phyloP scores from a whole-genome alignment of 306 rosid species.

The Quercus rubra region DNA sequence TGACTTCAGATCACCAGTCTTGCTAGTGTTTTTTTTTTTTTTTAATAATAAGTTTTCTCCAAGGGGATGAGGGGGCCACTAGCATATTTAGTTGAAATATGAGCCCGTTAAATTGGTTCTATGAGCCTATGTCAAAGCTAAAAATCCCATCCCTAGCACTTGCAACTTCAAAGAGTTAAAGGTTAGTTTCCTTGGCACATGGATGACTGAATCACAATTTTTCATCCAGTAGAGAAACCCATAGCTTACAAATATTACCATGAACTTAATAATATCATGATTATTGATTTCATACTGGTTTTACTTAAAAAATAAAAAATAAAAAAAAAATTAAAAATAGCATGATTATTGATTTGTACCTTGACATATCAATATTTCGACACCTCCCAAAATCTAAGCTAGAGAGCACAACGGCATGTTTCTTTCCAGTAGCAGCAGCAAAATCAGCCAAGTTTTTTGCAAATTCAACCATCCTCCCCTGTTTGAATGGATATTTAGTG shows the following conservation, averaged over 20 bases:
- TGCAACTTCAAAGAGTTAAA: neutral
- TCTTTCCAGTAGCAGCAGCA: slow-evolving; percentile 63
- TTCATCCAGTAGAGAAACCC: neutral
- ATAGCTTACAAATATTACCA: neutral
- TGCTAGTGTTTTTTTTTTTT: neutral
- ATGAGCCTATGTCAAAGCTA: neutral
- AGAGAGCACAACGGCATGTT: slow-evolving; percentile 72
- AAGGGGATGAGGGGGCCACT: neutral
- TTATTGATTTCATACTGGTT: neutral
- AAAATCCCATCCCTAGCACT: neutral
- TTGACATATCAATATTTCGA: slow-evolving; percentile 77
- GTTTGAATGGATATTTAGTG: slow-evolving; percentile 22
- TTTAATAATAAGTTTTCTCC: no score
- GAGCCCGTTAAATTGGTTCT: neutral
- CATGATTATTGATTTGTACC: slow-evolving; percentile 37
- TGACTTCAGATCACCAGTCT: neutral
- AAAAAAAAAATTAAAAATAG: neutral
- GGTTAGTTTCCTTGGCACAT: neutral
- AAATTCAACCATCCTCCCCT: slow-evolving; percentile 80
- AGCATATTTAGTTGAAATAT: neutral
- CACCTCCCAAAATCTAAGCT: slow-evolving; percentile 92
- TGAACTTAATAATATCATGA: neutral
- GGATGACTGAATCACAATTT: neutral
- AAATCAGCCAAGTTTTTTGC: slow-evolving; percentile 74
- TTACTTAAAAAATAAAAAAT: neutral